Evolutionary conservation across 2,329 filamentous ascomycete genomes (phyloP), one percentile per base, ranked within the genome.

Genomic region (Fusarium coffeatum): DNA sequence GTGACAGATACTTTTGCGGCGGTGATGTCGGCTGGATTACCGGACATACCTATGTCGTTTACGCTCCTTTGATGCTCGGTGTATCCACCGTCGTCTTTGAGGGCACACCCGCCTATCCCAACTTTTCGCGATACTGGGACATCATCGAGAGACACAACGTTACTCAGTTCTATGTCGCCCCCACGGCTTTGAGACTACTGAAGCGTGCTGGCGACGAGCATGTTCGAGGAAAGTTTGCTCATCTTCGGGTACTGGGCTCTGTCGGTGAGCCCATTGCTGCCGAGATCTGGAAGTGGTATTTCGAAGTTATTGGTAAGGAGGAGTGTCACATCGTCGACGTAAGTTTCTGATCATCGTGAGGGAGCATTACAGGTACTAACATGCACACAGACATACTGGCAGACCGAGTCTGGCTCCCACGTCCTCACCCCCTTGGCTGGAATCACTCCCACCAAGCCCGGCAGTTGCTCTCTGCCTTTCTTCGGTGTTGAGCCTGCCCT

Each of bases 211-310:
- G 96, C 65, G 91, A 98, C 79, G 88, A 98, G 78, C 93, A 96
- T 78, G 93, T 98, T 76, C 93, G 93, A 83, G 89, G 92, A 77
- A 85, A 93, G 78, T 96, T 99, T 93, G 91, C 93, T 83, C 89
- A 93, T 76, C 87, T 99, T 68, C 89, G 96, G 78, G 91, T 98
- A 8, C 86, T 99, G 22, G 96, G 95, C 64, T 97, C 95, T 20
- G 96, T 99, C 62, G 96, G 96, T 73, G 96, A 99, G 84, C 96
- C 96, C 41, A 99, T 99, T 76, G 95, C 96, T 20, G 93, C 95
- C 23, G 96, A 99, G 81, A 92, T 99, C 64, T 99, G 96, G 96
- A 98, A 98, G 84, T 99, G 96, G 96, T 99, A 98, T 84, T 95
- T 94, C 80, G 94, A 98, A 81, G 88, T 92, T 73, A 94, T 99